Conservation (phyloP, 495 filamentous ascomycete genomes). For the Extremus antarcticus region DNA sequence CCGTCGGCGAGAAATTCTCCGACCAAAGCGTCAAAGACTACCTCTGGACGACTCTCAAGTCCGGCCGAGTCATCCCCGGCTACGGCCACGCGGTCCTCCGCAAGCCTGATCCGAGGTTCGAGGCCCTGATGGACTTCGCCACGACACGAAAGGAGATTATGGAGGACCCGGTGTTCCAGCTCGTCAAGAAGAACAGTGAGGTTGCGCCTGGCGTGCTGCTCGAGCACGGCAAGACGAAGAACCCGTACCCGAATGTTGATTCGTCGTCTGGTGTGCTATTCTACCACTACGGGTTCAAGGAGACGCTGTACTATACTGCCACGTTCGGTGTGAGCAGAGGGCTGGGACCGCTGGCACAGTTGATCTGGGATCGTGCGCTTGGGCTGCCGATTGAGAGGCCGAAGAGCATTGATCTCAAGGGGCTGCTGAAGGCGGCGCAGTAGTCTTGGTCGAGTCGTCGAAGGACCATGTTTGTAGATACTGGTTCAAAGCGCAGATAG, state of each 20-base stretch:
- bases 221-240: conserved; percentile 98
- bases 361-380: conserved; percentile 92
- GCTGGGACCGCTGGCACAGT: conserved; percentile 79
- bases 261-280: conserved; percentile 85
- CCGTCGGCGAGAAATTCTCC: conserved; percentile 66
- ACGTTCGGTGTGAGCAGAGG: conserved; percentile 92
- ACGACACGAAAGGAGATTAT: conserved; percentile 71
- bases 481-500: neutral
- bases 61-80: conserved; percentile 87
- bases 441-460: neutral
- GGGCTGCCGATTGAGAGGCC: conserved; percentile 96
- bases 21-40: conserved; percentile 73
- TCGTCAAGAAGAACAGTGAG: conserved; percentile 77
- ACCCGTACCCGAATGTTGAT: conserved; percentile 95
- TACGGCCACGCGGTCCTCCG: conserved; percentile 98
- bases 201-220: conserved; percentile 76
- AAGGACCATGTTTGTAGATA: neutral
- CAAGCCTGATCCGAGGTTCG: conserved; percentile 92
- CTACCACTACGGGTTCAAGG: conserved; percentile 91
- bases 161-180: conserved; percentile 77
- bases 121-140: conserved; percentile 94
- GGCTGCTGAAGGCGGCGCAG: conserved; percentile 50
- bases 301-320: conserved; percentile 95
- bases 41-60: conserved; percentile 86
- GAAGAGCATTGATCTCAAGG: conserved; percentile 89